Evolutionary conservation across 2,329 filamentous ascomycete genomes (phyloP).

Genomic region (Lasiodiplodia sp.): DNA sequence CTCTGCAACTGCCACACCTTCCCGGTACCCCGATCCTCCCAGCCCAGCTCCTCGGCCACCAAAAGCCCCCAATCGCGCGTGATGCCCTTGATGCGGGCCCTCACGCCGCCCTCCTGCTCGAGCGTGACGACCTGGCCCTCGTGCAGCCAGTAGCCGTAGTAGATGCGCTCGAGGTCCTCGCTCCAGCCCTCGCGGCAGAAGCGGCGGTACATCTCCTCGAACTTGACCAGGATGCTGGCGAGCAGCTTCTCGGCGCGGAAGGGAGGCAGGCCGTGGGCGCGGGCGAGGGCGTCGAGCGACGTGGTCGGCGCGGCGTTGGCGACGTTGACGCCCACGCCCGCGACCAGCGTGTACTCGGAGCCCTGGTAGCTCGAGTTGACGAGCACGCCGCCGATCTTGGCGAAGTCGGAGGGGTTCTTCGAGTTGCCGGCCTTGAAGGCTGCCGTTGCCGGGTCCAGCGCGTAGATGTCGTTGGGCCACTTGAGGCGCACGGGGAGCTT

Average conservation of each 20-base stretch:
- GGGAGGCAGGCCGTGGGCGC: conserved; percentile 53
- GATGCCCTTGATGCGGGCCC: conserved; percentile 83
- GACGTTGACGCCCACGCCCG: conserved; percentile 84
- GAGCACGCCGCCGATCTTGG: conserved; percentile 93
- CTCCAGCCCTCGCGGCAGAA: conserved; percentile 83
- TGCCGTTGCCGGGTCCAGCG: conserved; percentile 39
- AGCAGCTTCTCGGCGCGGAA: conserved; percentile 82
- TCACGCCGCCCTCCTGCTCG: conserved; percentile 78
- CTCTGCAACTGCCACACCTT: conserved; percentile 86
- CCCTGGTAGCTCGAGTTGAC: conserved; percentile 85
- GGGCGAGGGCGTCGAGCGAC: conserved; percentile 77
- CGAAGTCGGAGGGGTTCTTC: conserved; percentile 63
- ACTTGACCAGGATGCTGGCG: conserved; percentile 77
- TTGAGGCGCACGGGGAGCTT: conserved; percentile 84
- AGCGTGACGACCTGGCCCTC: conserved; percentile 70
- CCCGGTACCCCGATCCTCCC: conserved; percentile 76
- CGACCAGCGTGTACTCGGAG: conserved; percentile 81
- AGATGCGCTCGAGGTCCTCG: conserved; percentile 43
- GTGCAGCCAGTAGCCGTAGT: conserved; percentile 55
- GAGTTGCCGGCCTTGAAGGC: neutral
- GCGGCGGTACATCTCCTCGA: conserved; percentile 77
- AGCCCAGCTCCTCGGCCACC: conserved; percentile 80
- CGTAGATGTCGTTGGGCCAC: conserved; percentile 92
- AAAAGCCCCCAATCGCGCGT: conserved; percentile 91
- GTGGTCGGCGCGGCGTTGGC: conserved; percentile 86